Conservation (phyloP, 257 asterid genomes). For the Anisodus acutangulus region DNA sequence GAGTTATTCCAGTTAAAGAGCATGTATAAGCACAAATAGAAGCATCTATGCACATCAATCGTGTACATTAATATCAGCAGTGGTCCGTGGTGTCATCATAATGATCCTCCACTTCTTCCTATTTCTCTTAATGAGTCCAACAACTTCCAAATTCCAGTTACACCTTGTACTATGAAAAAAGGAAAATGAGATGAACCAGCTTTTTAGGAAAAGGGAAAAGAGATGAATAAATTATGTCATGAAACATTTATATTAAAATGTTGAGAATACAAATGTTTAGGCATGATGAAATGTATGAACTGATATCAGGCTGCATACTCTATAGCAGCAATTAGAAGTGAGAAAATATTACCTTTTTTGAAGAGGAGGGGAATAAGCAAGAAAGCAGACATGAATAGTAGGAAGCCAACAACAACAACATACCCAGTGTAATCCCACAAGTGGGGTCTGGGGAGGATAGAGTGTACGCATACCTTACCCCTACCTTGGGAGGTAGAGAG, state of each 20-base stretch:
- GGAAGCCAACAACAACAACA: too few relatives aligned
- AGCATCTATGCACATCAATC: not conserved
- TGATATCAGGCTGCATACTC: not conserved
- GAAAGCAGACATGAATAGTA: not conserved
- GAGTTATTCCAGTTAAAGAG: not conserved
- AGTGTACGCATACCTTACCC: too few relatives aligned
- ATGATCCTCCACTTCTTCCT: not conserved
- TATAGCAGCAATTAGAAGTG: not conserved
- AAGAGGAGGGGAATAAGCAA: not conserved
- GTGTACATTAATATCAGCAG: not conserved
- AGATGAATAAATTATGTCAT: not conserved
- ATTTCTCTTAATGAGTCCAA: slow-evolving; percentile 1
- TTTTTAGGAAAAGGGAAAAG: not conserved
- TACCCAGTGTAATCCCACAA: too few relatives aligned
- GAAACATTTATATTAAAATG: not conserved
- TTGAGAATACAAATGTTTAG: not conserved
- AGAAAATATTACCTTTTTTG: not conserved
- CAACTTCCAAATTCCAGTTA: not conserved
- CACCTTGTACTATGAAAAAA: not conserved
- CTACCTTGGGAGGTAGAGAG: too few relatives aligned
- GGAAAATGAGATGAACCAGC: not conserved
- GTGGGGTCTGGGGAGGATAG: too few relatives aligned
- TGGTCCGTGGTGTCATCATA: not conserved
- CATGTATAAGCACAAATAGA: not conserved
- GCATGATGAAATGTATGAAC: not conserved